Percentiles rank a stretch among this genome's conserved stretches.
Evolutionary conservation across 257 asterid genomes (phyloP).

Genomic region (Nicotiana paniculata): DNA sequence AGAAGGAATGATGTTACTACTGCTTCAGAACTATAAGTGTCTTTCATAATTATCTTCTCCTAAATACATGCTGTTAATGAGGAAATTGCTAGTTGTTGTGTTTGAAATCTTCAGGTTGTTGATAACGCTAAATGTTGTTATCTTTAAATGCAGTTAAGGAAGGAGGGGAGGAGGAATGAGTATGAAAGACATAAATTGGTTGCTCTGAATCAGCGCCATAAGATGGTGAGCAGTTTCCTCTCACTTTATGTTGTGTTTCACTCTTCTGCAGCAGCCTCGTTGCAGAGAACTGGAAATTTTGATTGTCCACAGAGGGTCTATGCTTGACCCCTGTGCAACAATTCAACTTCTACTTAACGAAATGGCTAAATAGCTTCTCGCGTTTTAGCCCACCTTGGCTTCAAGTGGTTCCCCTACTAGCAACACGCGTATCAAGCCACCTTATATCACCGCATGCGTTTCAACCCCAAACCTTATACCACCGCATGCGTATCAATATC

Average conservation of each 20-base stretch:
- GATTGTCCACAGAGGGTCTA: too few relatives aligned
- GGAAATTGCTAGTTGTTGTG: neutral
- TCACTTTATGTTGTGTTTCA: neutral
- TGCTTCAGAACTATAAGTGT: neutral
- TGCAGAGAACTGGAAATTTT: too few relatives aligned
- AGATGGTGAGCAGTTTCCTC: slow-evolving; percentile 49
- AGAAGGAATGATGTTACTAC: neutral
- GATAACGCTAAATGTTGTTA: neutral
- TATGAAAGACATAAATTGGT: slow-evolving; percentile 91
- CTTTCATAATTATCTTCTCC: neutral
- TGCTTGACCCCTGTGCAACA: too few relatives aligned
- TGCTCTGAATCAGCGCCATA: slow-evolving; percentile 93
- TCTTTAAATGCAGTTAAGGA: slow-evolving; percentile 53
- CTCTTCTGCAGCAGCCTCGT: neutral
- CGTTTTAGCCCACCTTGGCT: too few relatives aligned
- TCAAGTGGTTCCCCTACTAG: too few relatives aligned
- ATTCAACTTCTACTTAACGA: too few relatives aligned
- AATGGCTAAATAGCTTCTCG: too few relatives aligned
- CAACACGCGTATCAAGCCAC: too few relatives aligned
- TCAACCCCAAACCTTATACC: too few relatives aligned
- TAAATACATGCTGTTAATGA: neutral
- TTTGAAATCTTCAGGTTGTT: neutral
- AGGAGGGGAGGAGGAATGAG: slow-evolving; percentile 93
- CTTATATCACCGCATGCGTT: too few relatives aligned
- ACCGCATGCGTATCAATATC: too few relatives aligned